Percentiles rank a stretch among this genome's conserved stretches.
These are phyloP conservation scores for Omphalea diandra DNA, from an alignment of 441 rosid genomes.

Conservation along the genomic window DNA sequence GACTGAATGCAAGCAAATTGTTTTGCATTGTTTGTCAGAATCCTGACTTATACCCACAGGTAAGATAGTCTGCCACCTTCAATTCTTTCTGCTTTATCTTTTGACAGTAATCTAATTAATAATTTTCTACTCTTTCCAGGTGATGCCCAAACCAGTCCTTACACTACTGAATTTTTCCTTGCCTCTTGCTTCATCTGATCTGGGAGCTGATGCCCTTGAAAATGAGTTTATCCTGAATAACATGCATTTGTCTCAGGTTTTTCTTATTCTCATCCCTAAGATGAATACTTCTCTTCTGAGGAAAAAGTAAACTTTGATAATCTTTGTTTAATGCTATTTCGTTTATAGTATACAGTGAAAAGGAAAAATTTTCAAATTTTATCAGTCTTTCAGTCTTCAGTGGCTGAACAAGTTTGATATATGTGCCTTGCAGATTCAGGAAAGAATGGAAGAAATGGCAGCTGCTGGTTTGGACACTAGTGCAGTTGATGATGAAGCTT, in stretches of 20 bases:
- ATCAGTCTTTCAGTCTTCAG: no score
- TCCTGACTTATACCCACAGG: slow-evolving; percentile 77
- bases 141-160: slow-evolving; percentile 85
- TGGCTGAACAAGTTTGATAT: slow-evolving; percentile 14
- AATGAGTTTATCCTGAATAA: slow-evolving; percentile 79
- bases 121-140: slow-evolving; percentile 46
- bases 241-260: slow-evolving; percentile 68
- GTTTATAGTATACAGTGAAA: no score
- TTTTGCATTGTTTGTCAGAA: slow-evolving; percentile 69
- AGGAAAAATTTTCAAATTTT: no score
- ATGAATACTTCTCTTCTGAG: neutral
- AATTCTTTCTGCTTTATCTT: slow-evolving; percentile 10
- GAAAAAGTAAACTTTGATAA: neutral
- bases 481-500: slow-evolving; percentile 75
- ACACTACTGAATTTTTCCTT: slow-evolving; percentile 59
- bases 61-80: slow-evolving; percentile 25
- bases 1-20: slow-evolving; percentile 64
- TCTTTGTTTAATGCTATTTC: neutral
- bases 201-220: slow-evolving; percentile 87
- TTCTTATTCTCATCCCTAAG: neutral
- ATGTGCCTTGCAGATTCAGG: slow-evolving; percentile 54
- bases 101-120: slow-evolving; percentile 11
- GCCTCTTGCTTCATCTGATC: slow-evolving; percentile 89
- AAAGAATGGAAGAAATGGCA: slow-evolving; percentile 54
- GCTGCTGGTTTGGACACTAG: slow-evolving; percentile 49